Conservation (phyloP, 1,284 basidiomycete genomes). For the Waitea zeae region DNA sequence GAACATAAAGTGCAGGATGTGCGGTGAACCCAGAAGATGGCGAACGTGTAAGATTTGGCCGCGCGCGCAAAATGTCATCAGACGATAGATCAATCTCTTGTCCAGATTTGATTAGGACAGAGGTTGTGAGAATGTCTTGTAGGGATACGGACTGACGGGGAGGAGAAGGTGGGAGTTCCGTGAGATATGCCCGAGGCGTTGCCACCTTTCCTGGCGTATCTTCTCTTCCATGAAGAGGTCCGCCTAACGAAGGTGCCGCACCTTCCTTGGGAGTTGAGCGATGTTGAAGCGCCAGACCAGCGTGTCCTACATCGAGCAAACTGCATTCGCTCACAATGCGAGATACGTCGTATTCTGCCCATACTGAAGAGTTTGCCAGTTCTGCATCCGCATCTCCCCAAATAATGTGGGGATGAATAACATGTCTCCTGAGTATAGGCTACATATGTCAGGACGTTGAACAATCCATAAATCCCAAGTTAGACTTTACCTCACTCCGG, state of each 20-base stretch:
- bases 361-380: slow-evolving; percentile 43
- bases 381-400: slow-evolving; percentile 48
- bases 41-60: slow-evolving; percentile 9
- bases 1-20: slow-evolving; percentile 8
- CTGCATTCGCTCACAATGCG: slow-evolving; percentile 55
- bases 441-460: slow-evolving; percentile 12
- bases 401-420: slow-evolving; percentile 59
- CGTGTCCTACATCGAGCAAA: slow-evolving; percentile 49
- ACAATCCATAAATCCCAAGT: too few relatives aligned
- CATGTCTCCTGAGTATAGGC: slow-evolving; percentile 54
- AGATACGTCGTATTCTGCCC: slow-evolving; percentile 46
- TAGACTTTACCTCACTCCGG: slow-evolving; percentile 46
- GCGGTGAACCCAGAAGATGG: slow-evolving; percentile 4
- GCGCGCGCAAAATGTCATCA: slow-evolving; percentile 28
- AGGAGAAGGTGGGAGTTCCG: too few relatives aligned
- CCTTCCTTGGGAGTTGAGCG: too few relatives aligned
- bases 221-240: too few relatives aligned
- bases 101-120: slow-evolving; percentile 56
- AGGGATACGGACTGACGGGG: too few relatives aligned
- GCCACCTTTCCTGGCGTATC: too few relatives aligned
- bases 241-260: too few relatives aligned
- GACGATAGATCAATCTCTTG: slow-evolving; percentile 41
- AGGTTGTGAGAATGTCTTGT: too few relatives aligned
- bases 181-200: too few relatives aligned
- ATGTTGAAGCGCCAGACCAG: slow-evolving; percentile 23